A percentile compares a stretch with the other conserved stretches of the same genome.
Conservation (phyloP, 345 rosid genomes). For the Anastatica hierochuntica region DNA sequence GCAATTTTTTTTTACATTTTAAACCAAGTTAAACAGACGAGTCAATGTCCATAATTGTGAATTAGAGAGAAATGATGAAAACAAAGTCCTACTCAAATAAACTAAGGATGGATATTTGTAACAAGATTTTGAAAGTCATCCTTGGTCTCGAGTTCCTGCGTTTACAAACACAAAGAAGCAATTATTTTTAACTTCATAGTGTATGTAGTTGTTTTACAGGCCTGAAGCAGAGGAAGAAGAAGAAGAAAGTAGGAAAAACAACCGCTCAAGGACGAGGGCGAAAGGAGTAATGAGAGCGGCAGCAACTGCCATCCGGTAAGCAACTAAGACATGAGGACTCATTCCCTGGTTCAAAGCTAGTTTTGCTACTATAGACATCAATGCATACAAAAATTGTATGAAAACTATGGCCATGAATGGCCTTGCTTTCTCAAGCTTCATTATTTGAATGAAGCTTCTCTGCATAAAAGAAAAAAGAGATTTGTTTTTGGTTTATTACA, state of each 20-base stretch:
- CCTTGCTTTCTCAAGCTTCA: slow-evolving; percentile 22
- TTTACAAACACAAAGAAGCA: slow-evolving; percentile 5
- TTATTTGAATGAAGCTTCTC: slow-evolving; percentile 2
- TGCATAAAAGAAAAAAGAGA: not conserved
- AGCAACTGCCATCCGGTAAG: slow-evolving; percentile 62
- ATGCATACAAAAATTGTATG: slow-evolving; percentile 33
- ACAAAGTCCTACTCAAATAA: slow-evolving; percentile 50
- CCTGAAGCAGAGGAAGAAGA: not conserved
- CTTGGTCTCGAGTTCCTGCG: slow-evolving; percentile 68
- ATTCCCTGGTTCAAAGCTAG: slow-evolving; percentile 34
- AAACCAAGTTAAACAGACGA: not conserved
- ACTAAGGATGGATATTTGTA: slow-evolving; percentile 51
- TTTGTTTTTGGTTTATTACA: not conserved
- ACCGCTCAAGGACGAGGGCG: slow-evolving; percentile 60
- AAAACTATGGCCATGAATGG: slow-evolving; percentile 31
- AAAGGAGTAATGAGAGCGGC: slow-evolving; percentile 57
- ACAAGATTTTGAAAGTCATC: slow-evolving; percentile 50
- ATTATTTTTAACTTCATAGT: not conserved
- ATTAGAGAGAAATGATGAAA: not conserved
- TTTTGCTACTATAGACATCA: slow-evolving; percentile 33
- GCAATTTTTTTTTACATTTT: not conserved
- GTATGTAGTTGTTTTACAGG: not conserved
- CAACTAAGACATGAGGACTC: slow-evolving; percentile 52
- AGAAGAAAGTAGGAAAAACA: not conserved
- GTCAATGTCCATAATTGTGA: not conserved